Conservation (phyloP, 2,329 filamentous ascomycete species). For the Botrytis fragariae region DNA sequence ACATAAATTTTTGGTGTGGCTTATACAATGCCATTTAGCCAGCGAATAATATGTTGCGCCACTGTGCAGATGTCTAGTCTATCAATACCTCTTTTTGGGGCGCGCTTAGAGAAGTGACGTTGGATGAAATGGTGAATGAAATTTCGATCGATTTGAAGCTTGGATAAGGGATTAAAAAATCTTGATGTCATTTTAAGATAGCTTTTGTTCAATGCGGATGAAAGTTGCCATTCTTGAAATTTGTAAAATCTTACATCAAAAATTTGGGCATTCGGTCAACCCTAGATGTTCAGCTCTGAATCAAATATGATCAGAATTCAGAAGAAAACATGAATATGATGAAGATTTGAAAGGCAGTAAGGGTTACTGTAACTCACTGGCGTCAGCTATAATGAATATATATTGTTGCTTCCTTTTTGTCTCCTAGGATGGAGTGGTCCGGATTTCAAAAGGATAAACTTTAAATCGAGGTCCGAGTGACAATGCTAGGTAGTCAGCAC, state of each 20-base stretch:
- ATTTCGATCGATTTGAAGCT: not conserved
- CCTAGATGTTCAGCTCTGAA: not conserved
- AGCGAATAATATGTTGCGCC: not conserved
- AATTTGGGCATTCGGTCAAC: not conserved
- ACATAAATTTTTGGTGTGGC: not conserved
- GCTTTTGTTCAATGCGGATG: not conserved
- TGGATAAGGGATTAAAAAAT: not conserved
- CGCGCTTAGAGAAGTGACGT: not conserved
- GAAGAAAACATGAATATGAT: not conserved
- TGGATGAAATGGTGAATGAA: not conserved
- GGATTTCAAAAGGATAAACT: not conserved
- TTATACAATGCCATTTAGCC: not conserved
- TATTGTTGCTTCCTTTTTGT: not conserved
- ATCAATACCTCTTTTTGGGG: not conserved
- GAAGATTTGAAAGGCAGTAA: not conserved
- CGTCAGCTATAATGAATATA: not conserved
- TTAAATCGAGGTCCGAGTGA: conserved; percentile 1
- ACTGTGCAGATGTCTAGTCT: not conserved
- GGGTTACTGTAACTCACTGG: not conserved
- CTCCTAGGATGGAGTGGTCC: not conserved
- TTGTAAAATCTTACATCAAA: not conserved
- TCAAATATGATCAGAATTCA: not conserved
- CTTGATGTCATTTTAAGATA: not conserved
- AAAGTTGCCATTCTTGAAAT: not conserved
- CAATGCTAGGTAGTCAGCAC: not conserved